A percentile compares a stretch with the other conserved stretches of the same genome.
Evolutionary conservation across 140 eudicot genomes (phyloP).

Genomic region (Cichorium intybus): DNA sequence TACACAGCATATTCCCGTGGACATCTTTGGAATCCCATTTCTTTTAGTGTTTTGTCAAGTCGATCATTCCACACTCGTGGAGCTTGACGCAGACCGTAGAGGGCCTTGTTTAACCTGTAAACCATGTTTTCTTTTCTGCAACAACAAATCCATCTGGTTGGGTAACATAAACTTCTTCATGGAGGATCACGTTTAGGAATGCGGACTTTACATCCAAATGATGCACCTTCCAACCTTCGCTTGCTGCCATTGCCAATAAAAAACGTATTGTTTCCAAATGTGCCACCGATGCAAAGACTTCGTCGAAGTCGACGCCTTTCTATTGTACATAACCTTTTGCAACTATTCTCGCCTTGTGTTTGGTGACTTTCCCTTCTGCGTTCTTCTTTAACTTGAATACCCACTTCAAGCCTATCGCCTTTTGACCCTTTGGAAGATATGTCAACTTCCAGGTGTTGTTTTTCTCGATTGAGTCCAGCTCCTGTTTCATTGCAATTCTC

Average conservation of each 20-base stretch:
- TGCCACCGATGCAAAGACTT: not conserved
- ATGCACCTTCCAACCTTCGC: not conserved
- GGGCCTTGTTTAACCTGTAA: not conserved
- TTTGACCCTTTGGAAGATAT: too few relatives aligned
- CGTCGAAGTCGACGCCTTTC: not conserved
- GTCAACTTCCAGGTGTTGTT: too few relatives aligned
- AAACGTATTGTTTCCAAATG: not conserved
- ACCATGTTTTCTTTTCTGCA: not conserved
- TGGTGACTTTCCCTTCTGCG: not conserved
- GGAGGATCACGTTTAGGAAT: too few relatives aligned
- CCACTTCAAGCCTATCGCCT: not conserved
- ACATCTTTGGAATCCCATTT: not conserved
- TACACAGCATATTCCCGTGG: not conserved
- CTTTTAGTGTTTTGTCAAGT: not conserved
- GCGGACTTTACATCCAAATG: not conserved
- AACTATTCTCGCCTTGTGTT: not conserved
- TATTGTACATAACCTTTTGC: not conserved
- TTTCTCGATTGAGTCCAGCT: too few relatives aligned
- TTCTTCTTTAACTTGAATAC: not conserved
- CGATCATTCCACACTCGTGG: not conserved
- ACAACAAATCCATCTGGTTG: not conserved
- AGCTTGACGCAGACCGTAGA: not conserved
- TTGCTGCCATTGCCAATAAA: not conserved
- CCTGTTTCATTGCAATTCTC: too few relatives aligned
- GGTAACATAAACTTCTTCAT: too few relatives aligned